Conservation (phyloP, 2,329 filamentous ascomycete genomes). For the Atkinsonella hypoxylon region DNA sequence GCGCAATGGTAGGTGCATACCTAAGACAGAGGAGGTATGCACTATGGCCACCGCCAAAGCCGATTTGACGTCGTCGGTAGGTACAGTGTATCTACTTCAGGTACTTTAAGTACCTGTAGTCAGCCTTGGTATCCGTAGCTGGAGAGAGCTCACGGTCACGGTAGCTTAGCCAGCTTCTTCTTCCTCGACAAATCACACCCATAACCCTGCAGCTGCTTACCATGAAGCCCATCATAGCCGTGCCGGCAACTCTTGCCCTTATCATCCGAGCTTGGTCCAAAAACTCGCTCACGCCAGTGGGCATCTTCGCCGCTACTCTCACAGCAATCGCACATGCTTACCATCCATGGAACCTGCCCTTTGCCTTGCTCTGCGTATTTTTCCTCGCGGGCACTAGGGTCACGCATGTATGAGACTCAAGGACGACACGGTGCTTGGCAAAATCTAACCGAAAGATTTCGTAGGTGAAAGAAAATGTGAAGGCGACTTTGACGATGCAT, state of each 20-base stretch:
- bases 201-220: conserved; percentile 5
- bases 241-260: conserved; percentile 46
- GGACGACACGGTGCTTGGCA: neutral
- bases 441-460: neutral
- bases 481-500: conserved; percentile 68
- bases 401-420: conserved; percentile 52
- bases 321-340: conserved; percentile 73
- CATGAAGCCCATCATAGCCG: conserved; percentile 48
- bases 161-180: neutral
- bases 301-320: conserved; percentile 57
- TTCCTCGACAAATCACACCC: neutral
- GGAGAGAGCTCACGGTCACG: too few species aligned
- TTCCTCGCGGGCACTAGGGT: conserved; percentile 75
- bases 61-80: too few species aligned
- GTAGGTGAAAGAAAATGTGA: conserved; percentile 77
- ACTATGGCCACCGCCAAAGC: neutral
- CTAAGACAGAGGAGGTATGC: too few species aligned
- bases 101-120: too few species aligned
- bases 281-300: conserved; percentile 66
- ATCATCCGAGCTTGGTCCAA: conserved; percentile 56
- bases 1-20: too few species aligned
- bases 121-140: too few species aligned
- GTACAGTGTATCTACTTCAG: too few species aligned
- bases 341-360: conserved; percentile 94
- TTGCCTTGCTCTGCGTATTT: conserved; percentile 70